Evolutionary conservation across 257 asterid species (phyloP), one percentile per base, ranked within the genome.

Genomic region (Forsythia suspensa): DNA sequence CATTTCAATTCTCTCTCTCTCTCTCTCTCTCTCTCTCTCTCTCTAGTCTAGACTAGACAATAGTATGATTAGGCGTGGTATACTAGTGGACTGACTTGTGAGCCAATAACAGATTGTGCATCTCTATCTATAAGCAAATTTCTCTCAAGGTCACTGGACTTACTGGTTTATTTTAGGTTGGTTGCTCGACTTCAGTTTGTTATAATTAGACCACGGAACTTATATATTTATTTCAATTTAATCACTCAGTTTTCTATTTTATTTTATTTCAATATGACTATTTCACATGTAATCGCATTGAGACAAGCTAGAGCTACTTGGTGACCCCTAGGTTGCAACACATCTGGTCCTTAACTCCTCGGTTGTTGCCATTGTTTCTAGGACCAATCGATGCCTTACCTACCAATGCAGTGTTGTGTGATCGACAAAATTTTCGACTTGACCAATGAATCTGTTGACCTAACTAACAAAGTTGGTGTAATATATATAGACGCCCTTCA

Each of bases 1-100:
- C 82, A 80, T 63, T 74, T 46, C 46, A 9, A 3, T 6, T 55
- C 12, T 10, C 29, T 13, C 2, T 42, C 38, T 10, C 11, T 38
- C 24, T 46, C 18, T 38, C 6, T 57, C 11, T 38, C 24, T 46
- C 18, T 38, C 6, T 57, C 11, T 38, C 29, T 55, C 3, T 29
- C 34, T 29, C 34, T 29, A 24, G 24, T 29, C 34, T 29, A 29
- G 34, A 29, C 34, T 37, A 37, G 3, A 13, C 15, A 57, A 36
- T 8, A 52, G 43, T 39, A 69, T 83, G 83, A 73, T 52, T 42
- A 6, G 66, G 70, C 24, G 51, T n/a, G 55, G 18, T 21, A 2
- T 36, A 44, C 29, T 73, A 63, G 77, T 71, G 82, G 79, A 21
- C 69, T 61, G 69, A 21, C 43, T 52, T 61, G 82, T 3, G 37